Percentiles rank a stretch among this genome's conserved stretches.
phyloP scores from a whole-genome alignment of 805 yeast genomes.

The Candida krabiensis region DNA sequence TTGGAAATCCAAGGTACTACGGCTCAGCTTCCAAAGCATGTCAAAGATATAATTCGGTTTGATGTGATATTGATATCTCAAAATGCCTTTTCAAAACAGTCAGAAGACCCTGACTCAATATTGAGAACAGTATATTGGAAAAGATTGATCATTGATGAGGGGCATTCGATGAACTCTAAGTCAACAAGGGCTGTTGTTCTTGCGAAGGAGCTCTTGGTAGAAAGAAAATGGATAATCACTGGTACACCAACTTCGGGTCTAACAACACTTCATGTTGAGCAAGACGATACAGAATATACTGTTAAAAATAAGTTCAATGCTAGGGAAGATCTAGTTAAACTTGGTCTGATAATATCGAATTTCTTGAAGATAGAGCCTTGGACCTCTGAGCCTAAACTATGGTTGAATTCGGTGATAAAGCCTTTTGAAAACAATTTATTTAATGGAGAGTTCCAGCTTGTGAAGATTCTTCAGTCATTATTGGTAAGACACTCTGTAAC shows the following conservation, averaged over 20 bases:
- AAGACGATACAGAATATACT: constrained; percentile 38
- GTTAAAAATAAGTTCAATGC: constrained; percentile 52
- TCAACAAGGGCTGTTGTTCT: constrained; percentile 48
- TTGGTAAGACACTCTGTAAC: constrained; percentile 56
- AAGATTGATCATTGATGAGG: constrained; percentile 72
- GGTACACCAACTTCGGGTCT: constrained; percentile 78
- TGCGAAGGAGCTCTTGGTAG: constrained; percentile 51
- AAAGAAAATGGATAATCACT: constrained; percentile 71
- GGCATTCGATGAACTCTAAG: constrained; percentile 61
- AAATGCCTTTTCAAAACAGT: constrained; percentile 45
- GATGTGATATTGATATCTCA: constrained; percentile 56
- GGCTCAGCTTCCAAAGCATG: constrained; percentile 27
- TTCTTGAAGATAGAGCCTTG: constrained; percentile 64
- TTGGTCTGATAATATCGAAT: constrained; percentile 53
- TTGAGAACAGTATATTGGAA: constrained; percentile 59
- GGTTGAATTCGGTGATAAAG: constrained; percentile 46
- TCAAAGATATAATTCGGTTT: constrained; percentile 38
- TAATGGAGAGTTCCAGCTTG: constrained; percentile 43
- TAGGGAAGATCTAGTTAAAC: constrained; percentile 49
- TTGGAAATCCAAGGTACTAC: constrained; percentile 27
- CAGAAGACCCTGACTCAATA: constrained; percentile 34
- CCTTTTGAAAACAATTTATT: constrained; percentile 44
- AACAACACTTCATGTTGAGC: constrained; percentile 52
- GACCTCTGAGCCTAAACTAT: constrained; percentile 43
- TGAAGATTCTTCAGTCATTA: constrained; percentile 43